Conservation (phyloP, 106 monocot species). For the Acanthochlamys bracteata region DNA sequence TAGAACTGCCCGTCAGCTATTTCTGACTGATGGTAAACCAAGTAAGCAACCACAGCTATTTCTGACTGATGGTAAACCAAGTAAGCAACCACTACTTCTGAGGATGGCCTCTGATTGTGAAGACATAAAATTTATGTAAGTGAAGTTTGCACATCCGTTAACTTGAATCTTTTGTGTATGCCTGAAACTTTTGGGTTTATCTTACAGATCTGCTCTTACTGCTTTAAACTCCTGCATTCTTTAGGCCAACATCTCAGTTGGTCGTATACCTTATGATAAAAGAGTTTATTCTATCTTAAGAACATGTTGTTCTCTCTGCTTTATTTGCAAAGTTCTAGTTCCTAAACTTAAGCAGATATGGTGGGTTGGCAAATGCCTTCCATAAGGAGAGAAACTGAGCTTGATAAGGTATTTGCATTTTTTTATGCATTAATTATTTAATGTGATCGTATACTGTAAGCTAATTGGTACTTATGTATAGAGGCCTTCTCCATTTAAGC, state of each 20-base stretch:
- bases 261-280: constrained; percentile 62
- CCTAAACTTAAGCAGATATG: constrained; percentile 72
- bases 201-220: constrained; percentile 74
- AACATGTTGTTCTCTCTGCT: not conserved
- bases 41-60: constrained; percentile 79
- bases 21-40: constrained; percentile 85
- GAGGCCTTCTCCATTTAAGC: too few species aligned
- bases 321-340: constrained; percentile 10
- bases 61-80: constrained; percentile 81
- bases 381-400: constrained; percentile 85
- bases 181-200: constrained; percentile 1
- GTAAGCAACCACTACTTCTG: constrained; percentile 76
- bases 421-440: not conserved
- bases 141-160: not conserved
- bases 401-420: constrained; percentile 52
- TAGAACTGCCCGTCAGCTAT: constrained; percentile 76
- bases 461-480: too few species aligned
- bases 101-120: constrained; percentile 82
- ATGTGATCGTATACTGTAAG: too few species aligned
- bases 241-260: constrained; percentile 98
- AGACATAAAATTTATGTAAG: constrained; percentile 78
- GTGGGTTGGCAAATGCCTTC: constrained; percentile 99
- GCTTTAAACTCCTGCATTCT: constrained; percentile 58
- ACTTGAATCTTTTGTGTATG: not conserved
- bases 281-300: not conserved